Evolutionary conservation across 208 protist genomes (phyloP).

Genomic region (Crithidia acanthocephali): DNA sequence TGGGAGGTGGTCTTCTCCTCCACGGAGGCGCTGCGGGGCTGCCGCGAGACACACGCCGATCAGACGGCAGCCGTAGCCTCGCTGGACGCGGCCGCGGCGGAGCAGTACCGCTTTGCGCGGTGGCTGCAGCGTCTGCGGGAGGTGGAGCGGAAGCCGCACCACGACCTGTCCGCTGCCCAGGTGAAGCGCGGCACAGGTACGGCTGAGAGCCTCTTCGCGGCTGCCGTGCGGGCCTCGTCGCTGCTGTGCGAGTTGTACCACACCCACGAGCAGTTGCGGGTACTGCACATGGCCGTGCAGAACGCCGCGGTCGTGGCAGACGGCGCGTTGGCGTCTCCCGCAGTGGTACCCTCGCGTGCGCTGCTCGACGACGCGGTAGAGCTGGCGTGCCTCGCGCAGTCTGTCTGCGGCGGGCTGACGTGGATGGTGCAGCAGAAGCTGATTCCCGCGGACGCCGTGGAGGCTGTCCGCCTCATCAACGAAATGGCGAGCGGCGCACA

Average conservation of each 20-base stretch:
- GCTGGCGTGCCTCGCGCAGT: constrained; percentile 58
- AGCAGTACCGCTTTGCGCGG: constrained; percentile 78
- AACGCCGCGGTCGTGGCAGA: constrained; percentile 20
- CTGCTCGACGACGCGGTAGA: constrained; percentile 55
- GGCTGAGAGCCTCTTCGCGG: constrained; percentile 74
- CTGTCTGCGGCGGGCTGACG: constrained; percentile 46
- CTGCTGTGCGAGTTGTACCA: constrained; percentile 42
- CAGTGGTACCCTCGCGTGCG: constrained; percentile 2
- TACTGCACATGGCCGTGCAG: constrained; percentile 41
- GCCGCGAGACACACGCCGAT: constrained; percentile 43
- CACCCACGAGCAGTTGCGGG: constrained; percentile 43
- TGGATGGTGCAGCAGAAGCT: constrained; percentile 71
- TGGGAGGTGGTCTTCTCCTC: constrained; percentile 83
- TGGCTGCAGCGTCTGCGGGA: constrained; percentile 90
- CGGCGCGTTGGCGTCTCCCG: not conserved
- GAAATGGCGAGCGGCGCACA: constrained; percentile 42
- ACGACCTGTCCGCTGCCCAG: constrained; percentile 88
- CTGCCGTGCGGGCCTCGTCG: constrained; percentile 40
- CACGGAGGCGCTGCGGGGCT: constrained; percentile 62
- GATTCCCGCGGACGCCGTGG: constrained; percentile 21
- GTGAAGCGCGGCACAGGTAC: constrained; percentile 72
- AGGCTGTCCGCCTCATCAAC: constrained; percentile 35
- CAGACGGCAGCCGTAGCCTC: constrained; percentile 17
- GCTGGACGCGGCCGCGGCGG: constrained; percentile 42
- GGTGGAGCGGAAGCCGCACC: constrained; percentile 75